Conservation (phyloP, 129 eudicot genomes). For the Arctium lappa region DNA sequence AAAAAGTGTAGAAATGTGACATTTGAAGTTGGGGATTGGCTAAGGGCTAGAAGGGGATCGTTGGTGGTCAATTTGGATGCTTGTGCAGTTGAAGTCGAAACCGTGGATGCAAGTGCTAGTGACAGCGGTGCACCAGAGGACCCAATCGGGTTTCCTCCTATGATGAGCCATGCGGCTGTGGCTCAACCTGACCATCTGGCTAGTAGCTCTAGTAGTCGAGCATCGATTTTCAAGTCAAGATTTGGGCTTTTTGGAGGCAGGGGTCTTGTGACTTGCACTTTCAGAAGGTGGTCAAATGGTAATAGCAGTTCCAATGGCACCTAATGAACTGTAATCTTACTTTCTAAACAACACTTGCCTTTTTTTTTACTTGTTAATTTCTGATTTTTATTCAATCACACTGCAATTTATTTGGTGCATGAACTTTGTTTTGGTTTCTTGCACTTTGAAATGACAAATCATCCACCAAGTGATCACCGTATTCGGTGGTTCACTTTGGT, state of each 20-base stretch:
- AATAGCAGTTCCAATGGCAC: conserved; percentile 38
- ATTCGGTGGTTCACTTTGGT: neutral
- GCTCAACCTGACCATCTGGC: conserved; percentile 40
- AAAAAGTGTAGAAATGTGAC: conserved; percentile 80
- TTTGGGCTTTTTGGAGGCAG: conserved; percentile 67
- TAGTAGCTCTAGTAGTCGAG: conserved; percentile 38
- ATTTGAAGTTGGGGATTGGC: conserved; percentile 59
- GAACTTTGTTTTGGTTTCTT: conserved; percentile 4
- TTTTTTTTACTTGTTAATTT: conserved; percentile 1
- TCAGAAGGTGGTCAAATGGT: conserved; percentile 65
- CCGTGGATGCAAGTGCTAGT: conserved; percentile 53
- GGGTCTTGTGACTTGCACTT: conserved; percentile 54
- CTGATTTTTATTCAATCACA: conserved; percentile 12
- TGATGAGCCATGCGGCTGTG: conserved; percentile 11
- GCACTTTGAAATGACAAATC: neutral
- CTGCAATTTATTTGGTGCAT: conserved; percentile 11
- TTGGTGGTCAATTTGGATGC: conserved; percentile 75
- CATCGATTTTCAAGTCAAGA: conserved; percentile 43
- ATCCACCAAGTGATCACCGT: neutral
- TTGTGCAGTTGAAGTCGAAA: conserved; percentile 59
- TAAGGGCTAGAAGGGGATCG: conserved; percentile 58
- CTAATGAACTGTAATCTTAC: conserved; percentile 9
- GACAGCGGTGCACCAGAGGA: conserved; percentile 63
- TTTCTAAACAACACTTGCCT: conserved; percentile 12
- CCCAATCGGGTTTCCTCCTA: conserved; percentile 44